A percentile compares a stretch with the other conserved stretches of the same genome.
Conservation (phyloP, 106 monocot species). For the Cymbidium sinense region DNA sequence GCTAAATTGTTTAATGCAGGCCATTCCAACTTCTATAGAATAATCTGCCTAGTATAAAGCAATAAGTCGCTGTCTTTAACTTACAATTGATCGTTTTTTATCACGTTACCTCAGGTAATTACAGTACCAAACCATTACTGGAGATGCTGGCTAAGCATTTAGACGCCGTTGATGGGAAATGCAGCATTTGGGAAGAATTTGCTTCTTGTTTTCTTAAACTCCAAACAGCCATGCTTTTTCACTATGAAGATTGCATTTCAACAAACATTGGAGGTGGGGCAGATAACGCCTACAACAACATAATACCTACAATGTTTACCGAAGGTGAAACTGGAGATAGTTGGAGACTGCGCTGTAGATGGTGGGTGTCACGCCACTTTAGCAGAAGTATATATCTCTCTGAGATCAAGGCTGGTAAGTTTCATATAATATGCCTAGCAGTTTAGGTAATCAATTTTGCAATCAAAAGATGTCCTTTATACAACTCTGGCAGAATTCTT, state of each 20-base stretch:
- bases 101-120: slow-evolving; percentile 34
- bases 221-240: slow-evolving; percentile 7
- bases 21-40: not conserved
- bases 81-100: slow-evolving; percentile 1
- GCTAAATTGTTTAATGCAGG: not conserved
- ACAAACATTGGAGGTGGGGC: slow-evolving; percentile 15
- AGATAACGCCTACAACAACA: not conserved
- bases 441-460: slow-evolving; percentile 13
- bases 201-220: slow-evolving; percentile 47
- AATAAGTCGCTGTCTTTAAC: not conserved
- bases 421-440: slow-evolving; percentile 3
- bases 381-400: slow-evolving; percentile 22
- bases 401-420: slow-evolving; percentile 40
- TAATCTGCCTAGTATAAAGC: not conserved
- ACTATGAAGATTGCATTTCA: slow-evolving; percentile 43
- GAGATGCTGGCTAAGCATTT: slow-evolving; percentile 62
- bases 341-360: slow-evolving; percentile 53
- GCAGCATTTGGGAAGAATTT: slow-evolving; percentile 52
- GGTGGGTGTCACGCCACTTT: slow-evolving; percentile 68
- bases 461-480: too few species aligned
- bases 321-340: slow-evolving; percentile 14
- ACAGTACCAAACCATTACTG: slow-evolving; percentile 28
- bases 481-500: not conserved
- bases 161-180: slow-evolving; percentile 45
- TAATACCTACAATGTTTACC: slow-evolving; percentile 19